These are phyloP conservation scores for Ogataea trehaloabstinens DNA, from an alignment of 805 yeast genomes.

Conservation along the genomic window DNA sequence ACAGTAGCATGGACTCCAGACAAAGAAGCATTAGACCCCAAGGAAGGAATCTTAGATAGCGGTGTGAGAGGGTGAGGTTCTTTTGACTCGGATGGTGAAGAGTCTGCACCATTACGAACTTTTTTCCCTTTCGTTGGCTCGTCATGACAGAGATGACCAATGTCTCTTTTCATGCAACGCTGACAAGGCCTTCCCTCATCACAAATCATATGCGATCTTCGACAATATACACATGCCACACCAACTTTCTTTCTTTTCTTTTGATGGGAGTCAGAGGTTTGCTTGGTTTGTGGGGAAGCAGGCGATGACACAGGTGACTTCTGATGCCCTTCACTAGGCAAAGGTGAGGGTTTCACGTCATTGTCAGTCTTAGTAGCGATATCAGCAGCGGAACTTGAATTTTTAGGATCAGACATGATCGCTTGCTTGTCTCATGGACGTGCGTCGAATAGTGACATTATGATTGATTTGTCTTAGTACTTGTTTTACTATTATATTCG, in stretches of 20 bases:
- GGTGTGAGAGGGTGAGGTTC: constrained; percentile 2
- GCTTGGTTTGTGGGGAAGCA: constrained; percentile 1
- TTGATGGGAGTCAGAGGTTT: constrained; percentile 2
- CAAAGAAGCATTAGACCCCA: constrained; percentile 3
- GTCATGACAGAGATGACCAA: constrained; percentile 83
- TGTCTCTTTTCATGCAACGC: constrained; percentile 81
- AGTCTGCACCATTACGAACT: constrained; percentile 4
- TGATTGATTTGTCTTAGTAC: too few relatives aligned
- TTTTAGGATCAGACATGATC: neutral
- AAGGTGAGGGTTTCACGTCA: neutral
- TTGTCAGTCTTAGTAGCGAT: neutral
- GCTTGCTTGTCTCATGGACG: too few relatives aligned
- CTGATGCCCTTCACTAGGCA: neutral
- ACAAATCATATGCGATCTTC: constrained; percentile 93
- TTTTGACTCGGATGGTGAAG: constrained; percentile 1
- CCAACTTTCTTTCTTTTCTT: constrained; percentile 48
- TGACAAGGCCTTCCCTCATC: constrained; percentile 75
- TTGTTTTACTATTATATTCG: too few relatives aligned
- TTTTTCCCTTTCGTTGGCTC: constrained; percentile 48
- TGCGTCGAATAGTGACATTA: too few relatives aligned
- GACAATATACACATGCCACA: constrained; percentile 84
- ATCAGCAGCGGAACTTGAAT: neutral
- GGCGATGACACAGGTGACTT: neutral
- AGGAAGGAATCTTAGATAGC: constrained; percentile 1
- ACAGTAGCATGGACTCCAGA: constrained; percentile 11